Percentiles rank a stretch among this genome's conserved stretches.
phyloP scores from a whole-genome alignment of 169 alveolate species.

The Cryptosporidium xiaoi region DNA sequence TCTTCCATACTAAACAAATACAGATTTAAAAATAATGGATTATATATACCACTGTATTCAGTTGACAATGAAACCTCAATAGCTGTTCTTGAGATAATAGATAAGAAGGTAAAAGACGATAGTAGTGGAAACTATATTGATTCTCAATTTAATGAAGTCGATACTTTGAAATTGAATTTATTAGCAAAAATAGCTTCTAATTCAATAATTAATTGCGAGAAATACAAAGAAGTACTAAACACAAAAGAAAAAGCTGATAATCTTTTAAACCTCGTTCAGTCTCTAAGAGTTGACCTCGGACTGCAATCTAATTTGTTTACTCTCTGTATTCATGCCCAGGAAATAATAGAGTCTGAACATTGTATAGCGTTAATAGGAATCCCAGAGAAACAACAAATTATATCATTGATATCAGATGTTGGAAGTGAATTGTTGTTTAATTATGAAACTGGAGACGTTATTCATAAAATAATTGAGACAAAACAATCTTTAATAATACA shows the following conservation, averaged over 20 bases:
- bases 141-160: slow-evolving; percentile 14
- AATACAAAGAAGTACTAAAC: slow-evolving; percentile 51
- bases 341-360: slow-evolving; percentile 71
- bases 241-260: slow-evolving; percentile 68
- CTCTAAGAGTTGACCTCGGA: slow-evolving; percentile 63
- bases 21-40: not conserved
- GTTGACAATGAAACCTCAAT: slow-evolving; percentile 10
- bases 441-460: slow-evolving; percentile 43
- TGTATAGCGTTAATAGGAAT: slow-evolving; percentile 72
- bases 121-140: not conserved
- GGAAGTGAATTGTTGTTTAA: slow-evolving; percentile 62
- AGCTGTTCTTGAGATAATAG: slow-evolving; percentile 61
- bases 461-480: slow-evolving; percentile 55
- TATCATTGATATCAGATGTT: slow-evolving; percentile 53
- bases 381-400: slow-evolving; percentile 71
- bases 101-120: slow-evolving; percentile 3
- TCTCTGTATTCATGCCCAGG: slow-evolving; percentile 69
- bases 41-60: not conserved
- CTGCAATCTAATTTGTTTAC: slow-evolving; percentile 66
- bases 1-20: not conserved
- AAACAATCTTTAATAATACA: slow-evolving; percentile 62
- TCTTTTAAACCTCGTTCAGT: slow-evolving; percentile 54
- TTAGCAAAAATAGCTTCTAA: slow-evolving; percentile 30
- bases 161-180: slow-evolving; percentile 4
- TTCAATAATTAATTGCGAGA: slow-evolving; percentile 51